These are phyloP conservation scores for Trapa bicornis DNA, from an alignment of 345 rosid species.

Conservation along the genomic window DNA sequence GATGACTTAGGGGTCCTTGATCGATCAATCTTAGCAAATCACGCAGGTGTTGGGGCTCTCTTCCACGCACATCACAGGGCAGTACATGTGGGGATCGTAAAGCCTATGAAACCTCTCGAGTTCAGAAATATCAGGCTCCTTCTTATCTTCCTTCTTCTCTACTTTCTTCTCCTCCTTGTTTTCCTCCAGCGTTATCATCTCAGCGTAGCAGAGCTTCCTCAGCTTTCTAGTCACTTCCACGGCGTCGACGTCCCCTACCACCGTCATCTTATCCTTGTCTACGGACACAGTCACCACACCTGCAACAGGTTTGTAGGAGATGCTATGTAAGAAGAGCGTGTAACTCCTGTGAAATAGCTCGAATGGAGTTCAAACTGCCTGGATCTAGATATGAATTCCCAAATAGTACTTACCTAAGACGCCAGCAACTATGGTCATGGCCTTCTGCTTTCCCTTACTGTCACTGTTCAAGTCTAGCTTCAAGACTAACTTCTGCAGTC, in stretches of 20 bases:
- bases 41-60: background rate
- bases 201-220: constrained; percentile 7
- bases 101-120: background rate
- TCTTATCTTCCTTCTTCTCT: background rate
- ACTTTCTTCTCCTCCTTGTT: background rate
- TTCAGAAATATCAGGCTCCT: background rate
- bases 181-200: constrained; percentile 6
- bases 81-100: background rate
- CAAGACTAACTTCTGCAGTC: constrained; percentile 22
- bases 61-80: background rate
- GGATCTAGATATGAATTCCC: no score
- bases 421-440: constrained; percentile 24
- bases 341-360: background rate
- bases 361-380: no score
- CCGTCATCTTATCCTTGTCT: constrained; percentile 10
- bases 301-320: background rate
- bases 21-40: background rate
- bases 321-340: background rate
- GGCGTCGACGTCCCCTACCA: constrained; percentile 8
- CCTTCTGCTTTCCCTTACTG: constrained; percentile 15
- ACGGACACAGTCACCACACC: background rate
- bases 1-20: no score
- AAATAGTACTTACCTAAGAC: constrained; percentile 11
- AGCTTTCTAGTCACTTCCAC: constrained; percentile 9
- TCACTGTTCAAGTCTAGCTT: constrained; percentile 15